These are phyloP conservation scores for Helicocarpus griseus DNA, from an alignment of 2,329 filamentous ascomycete species.

Conservation along the genomic window DNA sequence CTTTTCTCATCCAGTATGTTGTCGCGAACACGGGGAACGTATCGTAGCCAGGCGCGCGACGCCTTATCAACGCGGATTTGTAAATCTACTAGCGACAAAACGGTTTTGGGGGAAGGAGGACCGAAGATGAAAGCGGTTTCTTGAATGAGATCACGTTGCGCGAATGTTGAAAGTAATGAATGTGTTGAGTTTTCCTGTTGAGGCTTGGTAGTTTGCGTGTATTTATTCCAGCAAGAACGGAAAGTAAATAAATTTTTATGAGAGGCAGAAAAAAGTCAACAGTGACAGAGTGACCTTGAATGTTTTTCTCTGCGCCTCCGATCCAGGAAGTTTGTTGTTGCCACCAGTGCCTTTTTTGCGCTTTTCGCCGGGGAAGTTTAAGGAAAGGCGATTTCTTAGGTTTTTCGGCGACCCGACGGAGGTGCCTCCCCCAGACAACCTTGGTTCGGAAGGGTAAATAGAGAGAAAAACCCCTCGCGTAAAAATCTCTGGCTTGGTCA, in stretches of 20 bases:
- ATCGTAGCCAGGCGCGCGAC: neutral
- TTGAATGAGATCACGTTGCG: neutral
- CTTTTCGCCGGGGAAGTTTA: neutral
- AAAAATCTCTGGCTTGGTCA: neutral
- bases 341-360: neutral
- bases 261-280: neutral
- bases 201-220: neutral
- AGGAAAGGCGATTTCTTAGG: neutral
- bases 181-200: too few relatives aligned
- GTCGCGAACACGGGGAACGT: neutral
- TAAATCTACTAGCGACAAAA: neutral
- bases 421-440: neutral
- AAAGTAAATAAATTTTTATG: neutral
- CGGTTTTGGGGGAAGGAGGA: neutral
- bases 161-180: neutral
- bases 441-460: neutral
- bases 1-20: neutral
- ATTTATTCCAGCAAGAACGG: too few relatives aligned
- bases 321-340: constrained; percentile 4
- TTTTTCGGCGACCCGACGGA: neutral
- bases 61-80: neutral
- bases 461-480: neutral
- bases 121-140: neutral
- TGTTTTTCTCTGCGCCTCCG: neutral
- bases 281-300: neutral